Conservation (phyloP, 2,329 filamentous ascomycete genomes). For the Rhytidhysteron rufulum region DNA sequence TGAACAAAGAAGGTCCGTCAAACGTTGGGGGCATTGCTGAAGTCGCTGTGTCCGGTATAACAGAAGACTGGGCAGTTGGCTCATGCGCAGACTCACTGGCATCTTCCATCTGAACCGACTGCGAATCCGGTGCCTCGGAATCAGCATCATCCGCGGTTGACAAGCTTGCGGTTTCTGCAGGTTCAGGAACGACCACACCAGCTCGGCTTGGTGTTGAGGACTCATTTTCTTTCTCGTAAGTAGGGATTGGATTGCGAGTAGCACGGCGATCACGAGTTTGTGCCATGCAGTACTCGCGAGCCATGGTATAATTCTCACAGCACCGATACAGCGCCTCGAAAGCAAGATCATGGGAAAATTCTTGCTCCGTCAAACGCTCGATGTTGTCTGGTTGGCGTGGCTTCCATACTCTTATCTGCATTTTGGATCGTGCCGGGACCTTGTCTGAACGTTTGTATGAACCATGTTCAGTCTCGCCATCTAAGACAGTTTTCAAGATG, state of each 20-base stretch:
- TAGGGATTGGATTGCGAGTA: constrained; percentile 63
- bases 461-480: constrained; percentile 69
- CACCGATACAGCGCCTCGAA: constrained; percentile 80
- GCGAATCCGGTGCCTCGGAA: constrained; percentile 24
- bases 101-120: constrained; percentile 40
- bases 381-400: constrained; percentile 44
- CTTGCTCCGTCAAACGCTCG: constrained; percentile 41
- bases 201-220: constrained; percentile 26
- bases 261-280: constrained; percentile 57
- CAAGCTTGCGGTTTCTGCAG: constrained; percentile 22
- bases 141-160: constrained; percentile 22
- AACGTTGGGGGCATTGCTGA: constrained; percentile 6
- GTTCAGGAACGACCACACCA: constrained; percentile 30
- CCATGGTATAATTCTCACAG: constrained; percentile 59
- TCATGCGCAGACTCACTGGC: constrained; percentile 5
- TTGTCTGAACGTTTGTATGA: constrained; percentile 63
- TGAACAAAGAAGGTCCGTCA: constrained; percentile 30
- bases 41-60: background rate
- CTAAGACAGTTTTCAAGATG: constrained; percentile 73
- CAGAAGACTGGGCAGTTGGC: background rate
- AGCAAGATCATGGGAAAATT: constrained; percentile 59
- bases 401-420: constrained; percentile 50
- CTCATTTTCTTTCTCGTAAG: constrained; percentile 33
- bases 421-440: constrained; percentile 44
- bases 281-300: constrained; percentile 71